These are phyloP conservation scores for Asterochloris sp. DNA, from an alignment of 139 green algal species.

Conservation along the genomic window DNA sequence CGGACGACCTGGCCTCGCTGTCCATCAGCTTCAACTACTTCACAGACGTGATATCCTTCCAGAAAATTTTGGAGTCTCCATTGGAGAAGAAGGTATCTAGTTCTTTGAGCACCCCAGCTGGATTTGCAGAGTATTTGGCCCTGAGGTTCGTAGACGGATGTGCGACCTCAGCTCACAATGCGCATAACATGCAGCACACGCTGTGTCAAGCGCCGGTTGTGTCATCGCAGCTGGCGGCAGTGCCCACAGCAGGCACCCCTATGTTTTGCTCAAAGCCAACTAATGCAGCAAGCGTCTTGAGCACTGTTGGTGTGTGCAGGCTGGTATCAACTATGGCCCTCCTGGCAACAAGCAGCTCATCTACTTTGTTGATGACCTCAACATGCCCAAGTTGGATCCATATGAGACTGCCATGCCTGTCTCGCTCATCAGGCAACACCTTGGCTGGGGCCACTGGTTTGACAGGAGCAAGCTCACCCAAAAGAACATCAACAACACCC, in stretches of 20 bases:
- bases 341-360: constrained; percentile 82
- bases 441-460: constrained; percentile 90
- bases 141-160: too few species aligned
- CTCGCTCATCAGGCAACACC: constrained; percentile 85
- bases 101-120: too few species aligned
- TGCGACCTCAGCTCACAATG: too few species aligned
- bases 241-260: too few species aligned
- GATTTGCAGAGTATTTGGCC: too few species aligned
- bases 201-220: too few species aligned
- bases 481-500: constrained; percentile 90
- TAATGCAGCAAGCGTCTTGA: too few species aligned
- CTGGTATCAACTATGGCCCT: constrained; percentile 79
- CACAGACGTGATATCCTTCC: constrained; percentile 62
- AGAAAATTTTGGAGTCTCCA: constrained; percentile 74
- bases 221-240: too few species aligned
- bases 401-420: constrained; percentile 93
- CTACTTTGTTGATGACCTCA: constrained; percentile 91
- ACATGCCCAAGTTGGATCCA: constrained; percentile 86
- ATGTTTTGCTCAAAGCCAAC: too few species aligned
- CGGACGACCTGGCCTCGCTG: constrained; percentile 68
- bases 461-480: constrained; percentile 84
- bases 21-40: constrained; percentile 90
- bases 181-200: too few species aligned
- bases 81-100: constrained; percentile 85
- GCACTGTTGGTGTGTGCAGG: neutral